Percentiles rank a stretch among this genome's conserved stretches.
Conservation (phyloP, 2,329 filamentous ascomycete species). For the Monilinia fructigena region DNA sequence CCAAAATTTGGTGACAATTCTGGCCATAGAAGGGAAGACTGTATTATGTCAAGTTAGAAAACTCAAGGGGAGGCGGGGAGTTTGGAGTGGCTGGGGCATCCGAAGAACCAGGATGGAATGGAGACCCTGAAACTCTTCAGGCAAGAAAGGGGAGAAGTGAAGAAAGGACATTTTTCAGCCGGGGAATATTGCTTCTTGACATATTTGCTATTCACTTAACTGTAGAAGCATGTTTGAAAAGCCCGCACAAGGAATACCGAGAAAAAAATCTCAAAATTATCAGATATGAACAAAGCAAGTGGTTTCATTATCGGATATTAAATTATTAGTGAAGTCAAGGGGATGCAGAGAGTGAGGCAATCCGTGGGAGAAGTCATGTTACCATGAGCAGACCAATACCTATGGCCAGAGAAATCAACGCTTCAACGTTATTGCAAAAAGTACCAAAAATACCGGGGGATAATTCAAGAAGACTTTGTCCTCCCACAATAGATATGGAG, state of each 20-base stretch:
- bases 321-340: background rate
- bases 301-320: background rate
- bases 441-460: too few relatives aligned
- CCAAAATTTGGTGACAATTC: background rate
- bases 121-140: background rate
- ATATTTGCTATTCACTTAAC: background rate
- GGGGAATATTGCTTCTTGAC: background rate
- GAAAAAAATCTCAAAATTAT: background rate
- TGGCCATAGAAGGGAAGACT: background rate
- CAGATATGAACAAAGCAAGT: background rate
- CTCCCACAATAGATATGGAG: too few relatives aligned
- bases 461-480: too few relatives aligned
- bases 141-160: background rate
- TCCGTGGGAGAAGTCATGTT: background rate
- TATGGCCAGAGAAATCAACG: background rate
- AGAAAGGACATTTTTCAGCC: too few relatives aligned
- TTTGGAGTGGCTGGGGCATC: background rate
- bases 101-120: background rate
- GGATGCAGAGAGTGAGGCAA: background rate
- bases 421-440: background rate
- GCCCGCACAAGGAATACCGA: background rate
- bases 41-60: background rate
- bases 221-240: background rate
- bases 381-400: background rate
- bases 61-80: background rate